Conservation (phyloP, 805 yeast genomes). For the Metschnikowia chrysomelidarum region DNA sequence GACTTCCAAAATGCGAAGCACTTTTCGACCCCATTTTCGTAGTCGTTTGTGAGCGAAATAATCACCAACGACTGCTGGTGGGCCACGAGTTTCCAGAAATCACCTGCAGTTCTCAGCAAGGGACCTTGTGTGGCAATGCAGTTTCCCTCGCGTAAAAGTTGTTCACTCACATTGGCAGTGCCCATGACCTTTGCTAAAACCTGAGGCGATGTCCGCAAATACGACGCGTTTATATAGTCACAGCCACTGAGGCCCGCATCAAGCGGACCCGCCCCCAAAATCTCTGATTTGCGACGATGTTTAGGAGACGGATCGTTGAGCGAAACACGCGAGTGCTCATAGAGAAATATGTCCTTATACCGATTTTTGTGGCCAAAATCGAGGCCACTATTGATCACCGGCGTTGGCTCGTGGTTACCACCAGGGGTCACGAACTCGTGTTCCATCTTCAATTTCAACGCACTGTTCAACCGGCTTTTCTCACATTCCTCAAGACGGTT, state of each 20-base stretch:
- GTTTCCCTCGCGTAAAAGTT: slow-evolving; percentile 14
- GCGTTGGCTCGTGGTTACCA: slow-evolving; percentile 23
- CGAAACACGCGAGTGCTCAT: slow-evolving; percentile 20
- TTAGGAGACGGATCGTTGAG: slow-evolving; percentile 9
- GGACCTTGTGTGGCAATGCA: slow-evolving; percentile 95
- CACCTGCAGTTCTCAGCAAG: slow-evolving; percentile 64
- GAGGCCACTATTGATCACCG: slow-evolving; percentile 49
- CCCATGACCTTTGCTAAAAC: slow-evolving; percentile 1
- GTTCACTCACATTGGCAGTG: slow-evolving; percentile 3
- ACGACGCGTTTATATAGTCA: slow-evolving; percentile 88
- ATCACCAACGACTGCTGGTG: slow-evolving; percentile 65
- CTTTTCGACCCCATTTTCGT: slow-evolving; percentile 75
- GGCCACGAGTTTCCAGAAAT: slow-evolving; percentile 79
- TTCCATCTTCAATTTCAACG: slow-evolving; percentile 8
- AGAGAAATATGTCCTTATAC: slow-evolving; percentile 21
- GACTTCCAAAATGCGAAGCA: slow-evolving; percentile 77
- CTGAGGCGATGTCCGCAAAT: slow-evolving; percentile 36
- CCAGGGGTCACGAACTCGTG: slow-evolving; percentile 17
- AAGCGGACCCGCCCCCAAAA: slow-evolving; percentile 2
- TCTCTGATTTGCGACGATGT: not conserved
- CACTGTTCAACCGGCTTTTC: slow-evolving; percentile 54
- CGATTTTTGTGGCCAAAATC: slow-evolving; percentile 22
- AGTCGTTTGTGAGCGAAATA: slow-evolving; percentile 70
- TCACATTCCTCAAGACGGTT: slow-evolving; percentile 68
- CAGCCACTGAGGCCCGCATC: slow-evolving; percentile 23